Evolutionary conservation across 179 eudicot genomes (phyloP), one percentile per base, ranked within the genome.

Genomic region (Beta corolliflora): DNA sequence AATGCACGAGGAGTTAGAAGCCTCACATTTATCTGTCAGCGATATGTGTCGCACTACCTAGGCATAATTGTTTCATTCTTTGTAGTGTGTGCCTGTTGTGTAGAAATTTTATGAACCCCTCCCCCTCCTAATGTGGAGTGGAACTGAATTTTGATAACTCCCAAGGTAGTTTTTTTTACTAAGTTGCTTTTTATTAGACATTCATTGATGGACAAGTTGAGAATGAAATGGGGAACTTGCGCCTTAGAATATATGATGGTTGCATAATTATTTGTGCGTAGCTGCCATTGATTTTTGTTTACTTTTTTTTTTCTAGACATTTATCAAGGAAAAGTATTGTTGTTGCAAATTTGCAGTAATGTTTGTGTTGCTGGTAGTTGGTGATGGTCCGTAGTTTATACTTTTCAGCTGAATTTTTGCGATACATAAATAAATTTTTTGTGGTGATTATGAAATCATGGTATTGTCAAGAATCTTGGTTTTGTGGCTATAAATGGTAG

Each of bases 121-220:
- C 83, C 82, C 86, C 81, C 88, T 80, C 88, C 87, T 69, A 83
- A 81, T 76, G 75, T 72, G 88, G 91, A 89, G 85, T 81, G 90
- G 90, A n/a, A 89, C 85, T 86, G 92, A 92, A 91, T 92, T 92
- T 92, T 92, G 93, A 61, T 21, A 82, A 80, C 83, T 80, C 80
- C 70, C 73, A 75, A 53, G 64, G 67, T 85, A 81, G 80, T 71
- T 76, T 80, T 73, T 59, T 18, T 69, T 72, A 65, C 79, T 23
- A 66, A 77, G 79, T 77, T 64, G 52, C 16, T 81, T 77, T 84
- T 71, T 58, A 71, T 48, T 81, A 77, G 84, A 81, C 84, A 79
- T 79, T 83, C 52, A 81, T 73, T 68, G 56, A 74, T 31, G 79
- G 77, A 81, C 71, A 59, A 58, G 65, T 78, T 64, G 31, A 65